Evolutionary conservation across 2,329 filamentous ascomycete genomes (phyloP), one percentile per base, ranked within the genome.

Genomic region (Alternaria novae-zelandiae): DNA sequence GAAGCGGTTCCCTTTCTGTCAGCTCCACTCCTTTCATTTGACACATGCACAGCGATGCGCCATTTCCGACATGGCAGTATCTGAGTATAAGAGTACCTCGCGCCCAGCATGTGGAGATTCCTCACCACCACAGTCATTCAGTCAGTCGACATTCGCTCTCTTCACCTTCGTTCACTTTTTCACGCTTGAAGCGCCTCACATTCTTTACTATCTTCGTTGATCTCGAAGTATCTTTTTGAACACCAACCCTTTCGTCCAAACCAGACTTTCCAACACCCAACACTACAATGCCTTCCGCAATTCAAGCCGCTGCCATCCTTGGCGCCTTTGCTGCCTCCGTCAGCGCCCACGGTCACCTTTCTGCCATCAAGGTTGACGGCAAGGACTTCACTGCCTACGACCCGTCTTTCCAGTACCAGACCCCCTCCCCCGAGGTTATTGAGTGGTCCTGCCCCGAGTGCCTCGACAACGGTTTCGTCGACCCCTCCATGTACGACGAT

Each of bases 391-490:
- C 77, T 49, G 80, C 81, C 65, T 81, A 82, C 78, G 68, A 80
- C 76, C 78, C 80, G 20, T 78, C 69, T 25, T 79, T 79, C 66
- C 76, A 81, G 60, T 82, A 77, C 72, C 66, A 72, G 57, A 67
- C 59, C 61, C 66, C 75, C 17, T 44, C 78, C 53, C 78, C 79
- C 9, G 68, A 74, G 54, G 77, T 81, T 72, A 83, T 86, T 54
- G 87, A 83, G 51, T 90, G 88, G 88, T 82, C 81, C 15, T 84
- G 83, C 49, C 75, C 81, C 6, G 83, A 82, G 53, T 82, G 83
- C 41, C 70, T 75, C 1, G 86, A 88, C 71, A 82, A 85, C 66
- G 86, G 86, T 28, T 89, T 84, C 73, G 80, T 89, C 61, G 76
- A 82, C 15, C 83, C 82, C 2, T 70, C 74, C 44, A 78, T 79